phyloP scores from a whole-genome alignment of 306 rosid genomes.

The Ammopiptanthus mongolicus region DNA sequence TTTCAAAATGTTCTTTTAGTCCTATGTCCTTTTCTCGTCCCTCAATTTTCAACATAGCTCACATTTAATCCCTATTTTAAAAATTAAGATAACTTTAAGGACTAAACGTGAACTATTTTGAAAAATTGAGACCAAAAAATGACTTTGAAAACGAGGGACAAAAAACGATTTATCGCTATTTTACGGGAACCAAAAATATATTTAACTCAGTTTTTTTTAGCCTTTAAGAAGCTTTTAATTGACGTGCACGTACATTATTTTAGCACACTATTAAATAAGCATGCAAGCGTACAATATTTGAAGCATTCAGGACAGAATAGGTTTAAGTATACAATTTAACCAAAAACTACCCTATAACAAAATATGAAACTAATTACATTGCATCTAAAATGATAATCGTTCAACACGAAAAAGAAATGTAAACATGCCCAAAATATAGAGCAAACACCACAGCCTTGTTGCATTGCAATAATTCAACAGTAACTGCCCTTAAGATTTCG shows the following conservation, averaged over 20 bases:
- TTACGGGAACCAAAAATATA: too few relatives aligned
- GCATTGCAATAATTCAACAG: constrained; percentile 8
- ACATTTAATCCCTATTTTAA: too few relatives aligned
- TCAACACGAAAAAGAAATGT: neutral
- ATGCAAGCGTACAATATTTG: neutral
- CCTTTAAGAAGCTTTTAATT: neutral
- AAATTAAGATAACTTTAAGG: too few relatives aligned
- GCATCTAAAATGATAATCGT: constrained; percentile 13
- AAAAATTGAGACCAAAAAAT: too few relatives aligned
- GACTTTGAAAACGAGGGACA: too few relatives aligned
- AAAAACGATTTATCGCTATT: too few relatives aligned
- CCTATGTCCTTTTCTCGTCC: too few relatives aligned
- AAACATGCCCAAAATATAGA: constrained; percentile 1
- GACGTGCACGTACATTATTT: neutral
- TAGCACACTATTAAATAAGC: neutral
- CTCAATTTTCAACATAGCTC: too few relatives aligned
- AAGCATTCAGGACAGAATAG: neutral
- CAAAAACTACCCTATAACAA: constrained; percentile 14
- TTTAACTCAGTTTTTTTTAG: neutral
- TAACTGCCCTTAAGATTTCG: constrained; percentile 16
- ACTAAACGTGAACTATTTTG: too few relatives aligned
- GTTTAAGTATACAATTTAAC: neutral
- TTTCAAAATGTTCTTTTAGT: too few relatives aligned
- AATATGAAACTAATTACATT: constrained; percentile 30
- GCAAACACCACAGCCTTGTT: constrained; percentile 3